These are phyloP conservation scores for Spencermartinsiella ligniputridi DNA, from an alignment of 1,139 yeast genomes.

Conservation along the genomic window DNA sequence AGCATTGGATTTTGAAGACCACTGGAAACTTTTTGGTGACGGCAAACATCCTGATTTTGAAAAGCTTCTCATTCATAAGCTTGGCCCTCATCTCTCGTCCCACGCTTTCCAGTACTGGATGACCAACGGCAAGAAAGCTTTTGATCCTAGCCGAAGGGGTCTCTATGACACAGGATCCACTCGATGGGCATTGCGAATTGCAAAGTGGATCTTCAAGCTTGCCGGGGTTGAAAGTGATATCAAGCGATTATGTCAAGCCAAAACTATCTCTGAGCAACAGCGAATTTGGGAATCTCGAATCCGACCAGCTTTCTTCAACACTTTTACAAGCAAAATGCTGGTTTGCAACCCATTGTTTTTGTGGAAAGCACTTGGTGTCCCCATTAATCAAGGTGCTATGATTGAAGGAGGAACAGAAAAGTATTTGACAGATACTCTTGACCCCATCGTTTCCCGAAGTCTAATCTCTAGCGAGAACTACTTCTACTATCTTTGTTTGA, in stretches of 20 bases:
- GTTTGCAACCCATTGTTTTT: slow-evolving; percentile 78
- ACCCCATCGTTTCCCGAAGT: slow-evolving; percentile 63
- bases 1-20: slow-evolving; percentile 49
- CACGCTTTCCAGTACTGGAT: slow-evolving; percentile 81
- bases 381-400: slow-evolving; percentile 76
- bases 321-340: slow-evolving; percentile 59
- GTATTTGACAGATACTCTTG: slow-evolving; percentile 72
- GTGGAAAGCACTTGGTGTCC: slow-evolving; percentile 88
- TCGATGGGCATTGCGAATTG: slow-evolving; percentile 75
- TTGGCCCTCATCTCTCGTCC: slow-evolving; percentile 70
- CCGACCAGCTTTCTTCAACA: slow-evolving; percentile 67
- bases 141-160: slow-evolving; percentile 52
- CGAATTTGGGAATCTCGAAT: slow-evolving; percentile 58
- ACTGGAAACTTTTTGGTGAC: slow-evolving; percentile 73
- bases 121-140: slow-evolving; percentile 56
- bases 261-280: slow-evolving; percentile 57
- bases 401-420: slow-evolving; percentile 66
- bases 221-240: slow-evolving; percentile 54
- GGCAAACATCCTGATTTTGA: slow-evolving; percentile 57
- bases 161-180: slow-evolving; percentile 79
- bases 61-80: slow-evolving; percentile 48
- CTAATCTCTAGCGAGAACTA: slow-evolving; percentile 68
- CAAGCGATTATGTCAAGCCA: slow-evolving; percentile 52
- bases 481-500: slow-evolving; percentile 67
- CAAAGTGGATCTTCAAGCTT: slow-evolving; percentile 52